Evolutionary conservation across 2,329 filamentous ascomycete genomes (phyloP).

Genomic region (Xylaria sp.): DNA sequence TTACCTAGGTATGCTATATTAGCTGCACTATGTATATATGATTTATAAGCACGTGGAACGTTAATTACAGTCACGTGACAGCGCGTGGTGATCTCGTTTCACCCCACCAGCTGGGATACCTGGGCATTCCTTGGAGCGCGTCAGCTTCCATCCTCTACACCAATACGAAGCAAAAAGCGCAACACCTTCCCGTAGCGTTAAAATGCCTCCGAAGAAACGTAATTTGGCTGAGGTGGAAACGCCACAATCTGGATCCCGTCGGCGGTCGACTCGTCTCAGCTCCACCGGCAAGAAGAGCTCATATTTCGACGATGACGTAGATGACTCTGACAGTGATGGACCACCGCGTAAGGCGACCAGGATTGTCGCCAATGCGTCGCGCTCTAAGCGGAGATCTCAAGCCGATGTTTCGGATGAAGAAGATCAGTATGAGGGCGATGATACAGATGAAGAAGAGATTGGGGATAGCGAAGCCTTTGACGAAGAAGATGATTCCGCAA

Average conservation of each 20-base stretch:
- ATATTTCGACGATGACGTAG: constrained; percentile 60
- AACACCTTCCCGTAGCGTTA: not conserved
- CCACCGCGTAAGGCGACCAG: constrained; percentile 39
- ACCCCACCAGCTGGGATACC: not conserved
- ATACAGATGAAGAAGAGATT: constrained; percentile 51
- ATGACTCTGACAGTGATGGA: constrained; percentile 38
- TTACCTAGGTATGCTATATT: not conserved
- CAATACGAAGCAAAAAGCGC: not conserved
- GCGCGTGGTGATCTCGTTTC: constrained; percentile 30
- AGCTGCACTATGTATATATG: not conserved
- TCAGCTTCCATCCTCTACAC: not conserved
- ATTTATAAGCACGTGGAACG: not conserved
- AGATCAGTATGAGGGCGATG: constrained; percentile 41
- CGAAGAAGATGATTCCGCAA: constrained; percentile 39
- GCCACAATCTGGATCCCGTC: constrained; percentile 38
- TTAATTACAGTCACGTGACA: constrained; percentile 33
- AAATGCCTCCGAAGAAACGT: constrained; percentile 45
- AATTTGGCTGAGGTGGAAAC: constrained; percentile 30
- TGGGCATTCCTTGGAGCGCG: constrained; percentile 12
- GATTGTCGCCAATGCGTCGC: constrained; percentile 21
- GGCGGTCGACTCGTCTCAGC: constrained; percentile 59
- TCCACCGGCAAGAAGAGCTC: constrained; percentile 59
- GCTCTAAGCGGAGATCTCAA: constrained; percentile 32
- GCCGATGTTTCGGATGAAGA: constrained; percentile 43
- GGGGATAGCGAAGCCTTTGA: constrained; percentile 46